Conservation (phyloP, 1,139 yeast genomes). For the Scheffersomyces lignicola region DNA sequence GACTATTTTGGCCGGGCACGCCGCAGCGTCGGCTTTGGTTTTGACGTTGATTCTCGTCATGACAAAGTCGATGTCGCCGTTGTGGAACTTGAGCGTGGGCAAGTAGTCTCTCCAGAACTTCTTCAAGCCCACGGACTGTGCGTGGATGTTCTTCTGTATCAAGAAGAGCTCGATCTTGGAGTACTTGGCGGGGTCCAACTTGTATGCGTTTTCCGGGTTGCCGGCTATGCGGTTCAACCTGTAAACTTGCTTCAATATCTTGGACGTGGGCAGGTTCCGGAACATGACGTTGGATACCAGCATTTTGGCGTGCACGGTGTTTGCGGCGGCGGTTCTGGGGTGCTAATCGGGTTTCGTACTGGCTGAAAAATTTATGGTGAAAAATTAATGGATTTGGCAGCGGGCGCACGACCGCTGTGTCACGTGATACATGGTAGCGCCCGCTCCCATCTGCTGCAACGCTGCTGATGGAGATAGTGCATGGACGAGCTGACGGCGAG, state of each 20-base stretch:
- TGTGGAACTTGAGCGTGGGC: slow-evolving; percentile 81
- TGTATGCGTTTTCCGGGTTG: slow-evolving; percentile 32
- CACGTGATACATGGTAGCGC: too few relatives aligned
- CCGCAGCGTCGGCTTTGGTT: slow-evolving; percentile 37
- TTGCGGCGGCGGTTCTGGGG: too few relatives aligned
- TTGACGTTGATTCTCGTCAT: slow-evolving; percentile 56
- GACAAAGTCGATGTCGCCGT: slow-evolving; percentile 64
- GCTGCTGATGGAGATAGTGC: too few relatives aligned
- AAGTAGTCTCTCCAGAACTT: slow-evolving; percentile 71
- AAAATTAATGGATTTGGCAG: too few relatives aligned
- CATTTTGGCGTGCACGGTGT: too few relatives aligned
- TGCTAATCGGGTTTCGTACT: too few relatives aligned
- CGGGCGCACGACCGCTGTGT: too few relatives aligned
- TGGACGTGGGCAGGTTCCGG: not conserved
- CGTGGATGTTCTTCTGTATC: slow-evolving; percentile 26
- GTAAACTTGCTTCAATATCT: slow-evolving; percentile 24
- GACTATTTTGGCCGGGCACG: slow-evolving; percentile 48
- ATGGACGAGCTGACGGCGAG: too few relatives aligned
- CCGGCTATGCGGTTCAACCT: slow-evolving; percentile 44
- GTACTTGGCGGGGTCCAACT: slow-evolving; percentile 25
- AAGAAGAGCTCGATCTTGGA: slow-evolving; percentile 31
- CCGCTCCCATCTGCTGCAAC: too few relatives aligned
- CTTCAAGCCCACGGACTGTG: slow-evolving; percentile 38
- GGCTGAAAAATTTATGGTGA: too few relatives aligned
- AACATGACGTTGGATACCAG: not conserved